Base-by-base conservation (phyloP, 2,329 filamentous ascomycete genomes). In the Fusarium mangiferae region DNA sequence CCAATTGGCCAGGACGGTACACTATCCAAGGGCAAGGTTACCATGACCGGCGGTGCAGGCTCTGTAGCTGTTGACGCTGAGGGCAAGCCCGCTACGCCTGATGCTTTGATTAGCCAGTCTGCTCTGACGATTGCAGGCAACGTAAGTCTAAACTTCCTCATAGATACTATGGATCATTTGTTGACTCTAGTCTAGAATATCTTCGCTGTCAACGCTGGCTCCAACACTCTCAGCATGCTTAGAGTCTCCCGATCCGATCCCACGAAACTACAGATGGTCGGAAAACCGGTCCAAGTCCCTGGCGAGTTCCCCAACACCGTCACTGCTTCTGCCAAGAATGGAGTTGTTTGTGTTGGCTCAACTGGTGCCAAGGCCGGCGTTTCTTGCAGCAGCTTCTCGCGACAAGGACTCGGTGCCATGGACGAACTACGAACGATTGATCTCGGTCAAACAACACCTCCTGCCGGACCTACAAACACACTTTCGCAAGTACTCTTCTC, bases 401-500 rank as follows among this genome's bases (percentile, higher is more conserved):
- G 66, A 2, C 36, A 69, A 0, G 87, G 86, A 1, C 76, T 89
- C 2, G 77, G 71, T 0, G 70, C 80, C 10, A 84, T 88, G 78
- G 87, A 89, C 62, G 79, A 62, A 3, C 82, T 87, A 0, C 83
- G 86, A 0, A 62, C 81, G 0, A 86, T 91, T 66, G 82, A 86
- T 18, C 75, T 92, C 3, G 79, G 81, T 3, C 90, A 92, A 76
- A 85, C 84, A 0, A 91, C 87, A 0, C 90, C 90, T 1, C 89
- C 90, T 0, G 78, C 82, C 0, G 90, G 90, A 0, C 89, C 90
- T 0, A 80, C 82, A 5, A 90, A 90, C 78, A 90, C 88, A 0
- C 84, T 91, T 6, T 90, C 90, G 0, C 89, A 92, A 13, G 83
- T 86, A 0, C 88, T 91, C 78, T 92, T 91, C 81, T 89, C 87